These are phyloP conservation scores for Multifurca ochricompacta DNA, from an alignment of 768 basidiomycete genomes.

Conservation along the genomic window DNA sequence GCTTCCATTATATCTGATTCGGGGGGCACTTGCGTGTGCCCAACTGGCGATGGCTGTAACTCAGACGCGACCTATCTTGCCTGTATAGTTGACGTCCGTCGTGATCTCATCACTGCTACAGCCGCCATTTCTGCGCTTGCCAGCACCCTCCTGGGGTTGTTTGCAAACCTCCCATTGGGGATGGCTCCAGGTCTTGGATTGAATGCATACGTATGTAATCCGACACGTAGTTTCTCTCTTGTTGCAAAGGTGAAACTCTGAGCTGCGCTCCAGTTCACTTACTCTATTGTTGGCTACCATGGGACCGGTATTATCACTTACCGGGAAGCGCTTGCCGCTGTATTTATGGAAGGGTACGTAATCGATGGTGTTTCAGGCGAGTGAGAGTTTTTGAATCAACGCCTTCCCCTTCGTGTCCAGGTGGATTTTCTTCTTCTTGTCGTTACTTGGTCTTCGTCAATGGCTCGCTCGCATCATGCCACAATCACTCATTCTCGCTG, in stretches of 20 bases:
- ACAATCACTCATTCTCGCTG: slow-evolving; percentile 75
- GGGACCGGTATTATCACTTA: slow-evolving; percentile 68
- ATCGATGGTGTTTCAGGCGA: neutral
- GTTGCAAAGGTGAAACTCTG: neutral
- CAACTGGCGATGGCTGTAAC: slow-evolving; percentile 46
- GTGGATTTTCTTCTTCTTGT: slow-evolving; percentile 76
- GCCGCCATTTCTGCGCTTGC: slow-evolving; percentile 69
- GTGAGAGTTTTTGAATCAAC: neutral
- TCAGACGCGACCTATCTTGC: slow-evolving; percentile 44
- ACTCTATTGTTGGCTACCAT: slow-evolving; percentile 81
- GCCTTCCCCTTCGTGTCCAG: slow-evolving; percentile 33
- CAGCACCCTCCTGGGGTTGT: slow-evolving; percentile 72
- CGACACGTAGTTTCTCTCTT: neutral
- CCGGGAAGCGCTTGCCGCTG: slow-evolving; percentile 72
- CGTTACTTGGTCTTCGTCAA: slow-evolving; percentile 76
- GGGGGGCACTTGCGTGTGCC: slow-evolving; percentile 78
- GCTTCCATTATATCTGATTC: slow-evolving; percentile 68
- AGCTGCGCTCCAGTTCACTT: slow-evolving; percentile 55
- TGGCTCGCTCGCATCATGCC: slow-evolving; percentile 89
- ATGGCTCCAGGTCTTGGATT: slow-evolving; percentile 82
- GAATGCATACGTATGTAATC: slow-evolving; percentile 60
- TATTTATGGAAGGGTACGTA: slow-evolving; percentile 78
- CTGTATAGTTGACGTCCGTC: slow-evolving; percentile 52
- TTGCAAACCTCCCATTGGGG: slow-evolving; percentile 86
- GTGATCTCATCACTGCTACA: slow-evolving; percentile 77